Base-by-base conservation (phyloP, 306 rosid genomes). In the Quercus variabilis region DNA sequence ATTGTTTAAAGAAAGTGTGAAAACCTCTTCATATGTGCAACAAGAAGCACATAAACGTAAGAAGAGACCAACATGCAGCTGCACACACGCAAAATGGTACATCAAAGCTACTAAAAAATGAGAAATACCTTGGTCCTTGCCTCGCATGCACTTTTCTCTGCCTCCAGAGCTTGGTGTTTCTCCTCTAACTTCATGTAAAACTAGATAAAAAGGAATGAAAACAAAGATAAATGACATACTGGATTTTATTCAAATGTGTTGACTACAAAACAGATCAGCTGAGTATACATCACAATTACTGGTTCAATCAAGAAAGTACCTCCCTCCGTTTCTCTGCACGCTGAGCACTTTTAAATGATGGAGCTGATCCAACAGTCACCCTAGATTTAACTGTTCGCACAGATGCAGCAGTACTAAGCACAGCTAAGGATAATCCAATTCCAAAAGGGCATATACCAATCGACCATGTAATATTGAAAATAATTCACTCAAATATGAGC, bases 281-380 rank as follows among this genome's bases (percentile, higher is more conserved):
- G 69, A 51, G 76, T 57, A 74, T 67, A 79, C 55, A 77, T 74
- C 49, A 52, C 13, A 59, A 78, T 77, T 58, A 76, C 74, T 54
- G 31, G 62, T 76, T 79, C 64, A 31, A 78, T 41, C 18, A 77
- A 77, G 63, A 74, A n/a, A 52, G 49, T 89, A 95, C 99, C 97
- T 96, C 99, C 84, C 56, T 96, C 85, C 99, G 87, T 80, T 89
- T 91, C 90, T 90, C 96, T 20, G 97, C 97, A 51, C 99, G 98
- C 28, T 82, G 71, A 0, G 77, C 79, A 71, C 85, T 59, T 85
- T 81, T 88, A 74, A 96, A 96, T 11, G 86, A 83, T 51, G 99
- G 99, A 77, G 98, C 99, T 46, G 89, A 74, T 76, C 94, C 99
- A 19, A 96, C 87, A 20, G 99, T 93, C 55, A 96, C 97, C 92